Conservation (phyloP, 257 asterid species). For the Verbascum thapsus region DNA sequence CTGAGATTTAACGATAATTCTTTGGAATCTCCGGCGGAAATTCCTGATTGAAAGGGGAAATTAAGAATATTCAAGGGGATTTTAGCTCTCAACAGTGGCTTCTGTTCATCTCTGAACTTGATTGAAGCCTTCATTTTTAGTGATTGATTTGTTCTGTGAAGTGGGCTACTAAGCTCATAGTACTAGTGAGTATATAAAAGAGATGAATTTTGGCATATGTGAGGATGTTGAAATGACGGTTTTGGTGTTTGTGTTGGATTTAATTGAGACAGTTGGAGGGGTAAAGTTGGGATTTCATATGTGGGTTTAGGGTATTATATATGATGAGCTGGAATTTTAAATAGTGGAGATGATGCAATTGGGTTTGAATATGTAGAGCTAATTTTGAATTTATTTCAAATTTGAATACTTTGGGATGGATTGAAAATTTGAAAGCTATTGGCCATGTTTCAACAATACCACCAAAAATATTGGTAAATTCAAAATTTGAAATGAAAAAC, state of each 20-base stretch:
- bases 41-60: constrained; percentile 82
- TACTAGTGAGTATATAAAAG: constrained; percentile 19
- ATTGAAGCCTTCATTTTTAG: constrained; percentile 87
- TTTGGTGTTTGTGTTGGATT: not conserved
- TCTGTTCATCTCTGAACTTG: constrained; percentile 84
- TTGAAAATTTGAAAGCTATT: not conserved
- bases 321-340: not conserved
- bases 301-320: not conserved
- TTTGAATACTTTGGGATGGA: constrained; percentile 27
- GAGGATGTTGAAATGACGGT: not conserved
- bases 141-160: not conserved
- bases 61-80: constrained; percentile 69
- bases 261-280: constrained; percentile 3
- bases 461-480: constrained; percentile 20
- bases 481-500: constrained; percentile 8
- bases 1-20: constrained; percentile 67
- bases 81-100: constrained; percentile 83
- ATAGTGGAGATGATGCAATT: not conserved
- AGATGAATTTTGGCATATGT: constrained; percentile 21
- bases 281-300: not conserved
- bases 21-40: constrained; percentile 79
- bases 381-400: constrained; percentile 18
- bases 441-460: not conserved
- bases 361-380: not conserved
- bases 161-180: too few relatives aligned